Base-by-base conservation (phyloP, 2,329 filamentous ascomycete species). In the Arachnopeziza araneosa region DNA sequence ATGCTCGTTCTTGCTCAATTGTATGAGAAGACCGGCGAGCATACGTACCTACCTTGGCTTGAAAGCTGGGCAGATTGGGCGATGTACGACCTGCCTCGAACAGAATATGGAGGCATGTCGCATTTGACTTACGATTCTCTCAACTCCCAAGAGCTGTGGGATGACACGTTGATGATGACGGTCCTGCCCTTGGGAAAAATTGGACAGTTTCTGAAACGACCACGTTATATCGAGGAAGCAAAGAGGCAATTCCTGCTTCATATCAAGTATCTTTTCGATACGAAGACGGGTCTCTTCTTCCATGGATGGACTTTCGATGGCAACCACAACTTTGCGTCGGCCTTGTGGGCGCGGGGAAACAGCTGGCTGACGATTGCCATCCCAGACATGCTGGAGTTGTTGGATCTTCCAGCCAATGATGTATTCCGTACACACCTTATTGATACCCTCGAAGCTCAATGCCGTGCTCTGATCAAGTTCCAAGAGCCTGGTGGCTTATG, bases 151-250 rank as follows among this genome's bases (percentile, higher is more conserved):
- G 88, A 93, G 76, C 79, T 93, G 23, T 93, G 90, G 90, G 90
- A 92, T 66, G 90, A 93, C 71, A 93, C 90, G 6, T 79, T 93
- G 52, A 93, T 93, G 89, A 93, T 93, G 90, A 92, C 88, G 0
- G 89, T 91, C 6, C 76, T 93, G 74, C 90, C 90, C 1, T 78
- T 93, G 21, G 89, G 89, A 21, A 93, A 93, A 76, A 67, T 69
- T 62, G 90, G 90, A 0, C 80, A 86, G 59, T 77, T 91, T 3
- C 80, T 93, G 2, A 78, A 83, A 62, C 78, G 89, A 1, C 87
- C 87, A 0, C 82, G 88, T 65, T 93, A 93, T 70, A 78, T 93
- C 24, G 87, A 85, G 50, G 90, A 93, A 74, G 89, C 89, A 12
- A 91, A 91, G 75, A 79, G 83, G 8, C 90, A 93, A 73, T 91